Percentiles rank a stretch among this genome's conserved stretches.
Conservation (phyloP, 2,329 filamentous ascomycete species). For the Pseudogymnoascus sp. region DNA sequence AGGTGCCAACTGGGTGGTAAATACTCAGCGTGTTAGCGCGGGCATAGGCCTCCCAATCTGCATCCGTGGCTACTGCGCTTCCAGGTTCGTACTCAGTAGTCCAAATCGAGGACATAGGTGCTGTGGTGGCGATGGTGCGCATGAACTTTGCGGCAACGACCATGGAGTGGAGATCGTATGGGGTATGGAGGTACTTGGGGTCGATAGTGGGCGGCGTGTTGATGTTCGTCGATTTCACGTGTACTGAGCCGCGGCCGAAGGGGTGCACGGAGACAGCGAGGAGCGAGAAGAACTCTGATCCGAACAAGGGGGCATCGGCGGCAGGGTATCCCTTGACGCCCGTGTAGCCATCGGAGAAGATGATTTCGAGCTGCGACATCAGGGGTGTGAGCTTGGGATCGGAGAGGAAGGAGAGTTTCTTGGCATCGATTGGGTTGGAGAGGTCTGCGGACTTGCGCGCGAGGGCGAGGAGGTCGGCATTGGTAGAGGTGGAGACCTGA, state of each 20-base stretch:
- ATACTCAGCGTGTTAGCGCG: slow-evolving; percentile 11
- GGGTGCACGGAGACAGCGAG: slow-evolving; percentile 49
- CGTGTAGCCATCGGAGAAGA: slow-evolving; percentile 40
- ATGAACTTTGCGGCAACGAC: slow-evolving; percentile 17
- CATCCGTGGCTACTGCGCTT: slow-evolving; percentile 3
- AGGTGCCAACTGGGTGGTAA: slow-evolving; percentile 18
- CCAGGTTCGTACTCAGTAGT: slow-evolving; percentile 21
- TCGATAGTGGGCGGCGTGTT: slow-evolving; percentile 41
- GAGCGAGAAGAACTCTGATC: slow-evolving; percentile 25
- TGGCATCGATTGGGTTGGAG: slow-evolving; percentile 29
- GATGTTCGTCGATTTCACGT: slow-evolving; percentile 40
- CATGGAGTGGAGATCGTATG: slow-evolving; percentile 40
- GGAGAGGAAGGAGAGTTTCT: slow-evolving; percentile 35
- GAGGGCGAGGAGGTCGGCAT: slow-evolving; percentile 25
- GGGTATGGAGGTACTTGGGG: slow-evolving; percentile 45
- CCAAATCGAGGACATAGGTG: slow-evolving; percentile 17
- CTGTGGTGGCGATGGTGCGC: slow-evolving; percentile 17
- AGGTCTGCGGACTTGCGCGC: slow-evolving; percentile 29
- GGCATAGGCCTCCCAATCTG: slow-evolving; percentile 12
- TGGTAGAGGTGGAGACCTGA: slow-evolving; percentile 30
- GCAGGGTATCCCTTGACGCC: slow-evolving; percentile 27
- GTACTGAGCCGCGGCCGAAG: slow-evolving; percentile 50
- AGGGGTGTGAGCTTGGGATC: slow-evolving; percentile 18
- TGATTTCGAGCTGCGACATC: slow-evolving; percentile 21
- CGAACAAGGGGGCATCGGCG: slow-evolving; percentile 14